Evolutionary conservation across 2,329 filamentous ascomycete species (phyloP), one percentile per base, ranked within the genome.

Genomic region (Penicillium sp.): DNA sequence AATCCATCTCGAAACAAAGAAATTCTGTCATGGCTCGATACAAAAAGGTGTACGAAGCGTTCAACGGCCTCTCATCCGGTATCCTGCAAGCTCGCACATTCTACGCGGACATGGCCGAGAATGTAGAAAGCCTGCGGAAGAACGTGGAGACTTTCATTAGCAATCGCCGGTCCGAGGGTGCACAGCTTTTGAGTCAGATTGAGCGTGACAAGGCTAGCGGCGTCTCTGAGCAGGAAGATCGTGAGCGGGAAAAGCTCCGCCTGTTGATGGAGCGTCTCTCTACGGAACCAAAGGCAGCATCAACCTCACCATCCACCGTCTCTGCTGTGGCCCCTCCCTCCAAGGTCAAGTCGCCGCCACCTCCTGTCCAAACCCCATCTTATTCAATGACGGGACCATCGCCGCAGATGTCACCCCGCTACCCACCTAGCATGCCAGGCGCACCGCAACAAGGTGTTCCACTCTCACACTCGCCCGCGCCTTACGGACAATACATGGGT

Each of bases 131-230:
- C 72, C 81, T 97, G 42, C 88, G 92, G 69, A 95, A 96, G 83
- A 99, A 99, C 69, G 95, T 99, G 1, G 94, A 98, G 66, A 90
- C 90, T 0, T 99, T 99, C 77, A 93, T 99, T 65, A 96, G 92
- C 79, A 99, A 99, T 75, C 86, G 95, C 54, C 83, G 93, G 61
- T 89, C 91, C 0, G 95, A 99, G 79, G 95, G 95, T 4, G 91
- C 92, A 0, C 91, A 96, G 73, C 84, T 99, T 5, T 84, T 99
- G 38, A 88, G 86, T 67, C 90, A 92, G 67, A 99, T 99, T 63
- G 92, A 96, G 75, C 88, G 90, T 66, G 87, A 90, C 53, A 89
- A 89, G 69, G 84, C 86, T 4, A 86, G 83, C 53, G 88, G 79
- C 39, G 78, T 79, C 22, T 77, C 77, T n/a, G 78, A 77, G 34